Base-by-base conservation (phyloP, 345 rosid species). In the Linum trigynum region DNA sequence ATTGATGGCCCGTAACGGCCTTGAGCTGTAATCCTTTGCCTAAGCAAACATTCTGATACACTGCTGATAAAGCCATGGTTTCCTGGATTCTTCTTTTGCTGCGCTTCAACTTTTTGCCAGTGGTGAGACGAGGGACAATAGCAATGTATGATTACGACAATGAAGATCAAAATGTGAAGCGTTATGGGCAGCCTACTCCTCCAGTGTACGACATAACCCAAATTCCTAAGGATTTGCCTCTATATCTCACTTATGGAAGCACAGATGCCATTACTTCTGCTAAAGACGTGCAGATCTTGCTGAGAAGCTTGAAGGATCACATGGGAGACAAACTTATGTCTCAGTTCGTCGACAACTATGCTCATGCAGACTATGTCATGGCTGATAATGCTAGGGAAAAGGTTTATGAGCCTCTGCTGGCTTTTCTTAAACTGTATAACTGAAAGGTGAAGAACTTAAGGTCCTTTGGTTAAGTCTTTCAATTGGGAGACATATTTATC, bases 151-250 rank as follows among this genome's bases (percentile, higher is more conserved):
- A 85, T 39, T 85, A 82, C 11, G 83, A 79, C 0, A 70, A 65
- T 48, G 66, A 58, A 53, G 73, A 62, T 2, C 74, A 65, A 8
- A 82, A 84, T 77, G 77, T 69, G 79, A 76, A 74, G 43, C 83
- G 74, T 61, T 85, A 85, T 57, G 71, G 72, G 43, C 81, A 80
- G 63, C 68, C 83, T 11, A 77, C 78, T 42, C 89, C 89, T n/a
- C 86, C 86, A 0, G 71, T 50, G 12, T 82, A 82, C 59, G 63
- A 74, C 74, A 64, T 85, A 74, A 59, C 81, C 4, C 72, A 61
- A 61, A 77, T 85, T 57, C 86, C 86, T 4, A 80, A 64, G 3
- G 79, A 75, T 39, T 10, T 82, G 12, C 86, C 86, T 16, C 71
- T 85, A 10, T 80, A 73, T 67, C 63, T 85, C 2, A 67, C 75